Percentiles rank a stretch among this genome's conserved stretches.
These are phyloP conservation scores for Chenopodium album DNA, from an alignment of 148 eudicot genomes.

Conservation along the genomic window DNA sequence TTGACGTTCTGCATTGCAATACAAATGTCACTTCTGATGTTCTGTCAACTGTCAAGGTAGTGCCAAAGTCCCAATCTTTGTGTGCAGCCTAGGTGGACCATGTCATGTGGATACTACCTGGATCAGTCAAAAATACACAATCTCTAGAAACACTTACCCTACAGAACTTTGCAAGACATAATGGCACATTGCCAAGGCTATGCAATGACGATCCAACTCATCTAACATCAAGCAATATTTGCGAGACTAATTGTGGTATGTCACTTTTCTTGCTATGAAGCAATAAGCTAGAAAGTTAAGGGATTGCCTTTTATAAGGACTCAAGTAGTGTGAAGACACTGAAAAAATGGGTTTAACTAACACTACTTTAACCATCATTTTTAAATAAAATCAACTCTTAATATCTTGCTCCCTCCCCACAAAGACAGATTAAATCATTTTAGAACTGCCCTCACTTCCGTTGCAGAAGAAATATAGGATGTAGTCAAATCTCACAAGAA, in stretches of 20 bases:
- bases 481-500: neutral
- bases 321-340: neutral
- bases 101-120: neutral
- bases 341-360: neutral
- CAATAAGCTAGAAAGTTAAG: neutral
- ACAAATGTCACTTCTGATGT: neutral
- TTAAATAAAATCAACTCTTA: neutral
- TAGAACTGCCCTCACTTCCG: neutral
- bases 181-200: neutral
- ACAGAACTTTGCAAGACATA: neutral
- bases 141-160: neutral
- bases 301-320: neutral
- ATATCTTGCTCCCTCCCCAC: neutral
- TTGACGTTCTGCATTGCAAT: neutral
- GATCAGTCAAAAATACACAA: neutral
- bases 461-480: neutral
- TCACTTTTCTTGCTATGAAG: neutral
- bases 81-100: neutral
- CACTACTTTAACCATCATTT: neutral
- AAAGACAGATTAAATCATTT: neutral
- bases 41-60: neutral
- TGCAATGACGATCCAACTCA: neutral
- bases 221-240: neutral
- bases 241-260: neutral
- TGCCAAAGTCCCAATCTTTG: neutral